Base-by-base conservation (phyloP, 1,284 basidiomycete species). In the Malassezia sp. region DNA sequence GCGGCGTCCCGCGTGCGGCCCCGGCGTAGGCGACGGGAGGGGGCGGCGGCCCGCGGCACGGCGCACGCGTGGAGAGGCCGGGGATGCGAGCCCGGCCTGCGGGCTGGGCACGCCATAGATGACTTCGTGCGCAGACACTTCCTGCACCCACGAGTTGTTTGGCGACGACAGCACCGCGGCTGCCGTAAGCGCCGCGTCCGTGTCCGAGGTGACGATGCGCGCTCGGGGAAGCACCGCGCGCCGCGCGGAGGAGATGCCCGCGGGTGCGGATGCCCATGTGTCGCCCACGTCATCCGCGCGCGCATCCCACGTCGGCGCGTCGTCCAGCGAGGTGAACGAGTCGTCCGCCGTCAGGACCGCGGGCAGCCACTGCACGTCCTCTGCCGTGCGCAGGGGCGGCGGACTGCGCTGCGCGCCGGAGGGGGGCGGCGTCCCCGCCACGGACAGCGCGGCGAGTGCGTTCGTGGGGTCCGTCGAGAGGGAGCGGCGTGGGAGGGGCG, bases 111-210 rank as follows among this genome's bases (percentile, higher is more conserved):
- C 17, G 28, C 39, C 39, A 18, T 41, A 41, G 24, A 41, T 41
- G 4, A 30, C 39, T 24, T 41, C 39, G 23, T 41, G 39, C 10
- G 39, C 39, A 10, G 39, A 28, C 15, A 41, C 14, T 9, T 31
- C 17, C 5, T n/a, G n/a, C n/a, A n/a, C n/a, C n/a, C n/a, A n/a
- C n/a, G 20, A 8, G 11, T 18, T 21, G 39, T 41, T 20, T 12
- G 30, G 26, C 24, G 21, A 15, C 20, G 23, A 14, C 5, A 23
- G 22, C 12, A 24, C 37, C 12, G 21, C 24, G 10, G 37, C 37
- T 12, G 37, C 37, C 10, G 15, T 18, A 2, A 5, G 17, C 7
- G 11, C 8, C 11, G n/a, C 31, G 7, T 33, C 31, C 17, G 31
- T 18, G 15, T 7, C 11, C 31, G 31, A 20, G 17, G 31, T 33